Conservation (phyloP, 768 basidiomycete species). For the Lactarius quietus region DNA sequence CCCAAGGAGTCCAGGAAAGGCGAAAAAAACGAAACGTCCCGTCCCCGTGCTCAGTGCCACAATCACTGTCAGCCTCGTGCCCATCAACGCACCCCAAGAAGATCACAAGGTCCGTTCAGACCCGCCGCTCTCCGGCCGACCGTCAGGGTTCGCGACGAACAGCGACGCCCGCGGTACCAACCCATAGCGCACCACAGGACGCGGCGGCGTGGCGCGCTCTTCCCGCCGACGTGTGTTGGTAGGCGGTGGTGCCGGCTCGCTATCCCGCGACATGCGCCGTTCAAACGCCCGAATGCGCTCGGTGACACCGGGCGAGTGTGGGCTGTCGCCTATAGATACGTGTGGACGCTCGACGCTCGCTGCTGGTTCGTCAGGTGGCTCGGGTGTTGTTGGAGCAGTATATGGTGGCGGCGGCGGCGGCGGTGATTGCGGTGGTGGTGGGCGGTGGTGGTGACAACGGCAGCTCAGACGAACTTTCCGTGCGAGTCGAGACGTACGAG, state of each 20-base stretch:
- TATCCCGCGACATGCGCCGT: slow-evolving; percentile 50
- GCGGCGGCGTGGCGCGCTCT: slow-evolving; percentile 35
- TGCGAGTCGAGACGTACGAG: slow-evolving; percentile 9
- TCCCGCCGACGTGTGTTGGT: slow-evolving; percentile 41
- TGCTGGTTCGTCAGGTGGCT: not conserved
- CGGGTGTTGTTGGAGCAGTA: not conserved
- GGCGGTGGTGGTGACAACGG: not conserved
- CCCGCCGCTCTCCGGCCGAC: slow-evolving; percentile 8
- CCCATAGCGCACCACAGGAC: slow-evolving; percentile 53
- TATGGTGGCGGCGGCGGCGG: not conserved
- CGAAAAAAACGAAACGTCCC: not conserved
- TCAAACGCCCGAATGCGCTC: slow-evolving; percentile 58
- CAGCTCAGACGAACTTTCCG: slow-evolving; percentile 3
- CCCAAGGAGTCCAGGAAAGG: slow-evolving; percentile 6
- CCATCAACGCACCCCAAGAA: not conserved
- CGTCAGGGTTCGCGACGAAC: slow-evolving; percentile 73
- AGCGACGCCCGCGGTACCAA: slow-evolving; percentile 59
- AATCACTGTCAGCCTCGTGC: not conserved
- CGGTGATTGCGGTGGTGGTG: no score
- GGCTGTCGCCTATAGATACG: slow-evolving; percentile 1
- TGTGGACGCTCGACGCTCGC: not conserved
- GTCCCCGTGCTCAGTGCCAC: not conserved
- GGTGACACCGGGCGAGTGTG: slow-evolving; percentile 36
- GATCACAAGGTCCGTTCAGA: slow-evolving; percentile 27
- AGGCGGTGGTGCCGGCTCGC: slow-evolving; percentile 37